Evolutionary conservation across 345 rosid genomes (phyloP).

Genomic region (Mallotus nudiflorus): DNA sequence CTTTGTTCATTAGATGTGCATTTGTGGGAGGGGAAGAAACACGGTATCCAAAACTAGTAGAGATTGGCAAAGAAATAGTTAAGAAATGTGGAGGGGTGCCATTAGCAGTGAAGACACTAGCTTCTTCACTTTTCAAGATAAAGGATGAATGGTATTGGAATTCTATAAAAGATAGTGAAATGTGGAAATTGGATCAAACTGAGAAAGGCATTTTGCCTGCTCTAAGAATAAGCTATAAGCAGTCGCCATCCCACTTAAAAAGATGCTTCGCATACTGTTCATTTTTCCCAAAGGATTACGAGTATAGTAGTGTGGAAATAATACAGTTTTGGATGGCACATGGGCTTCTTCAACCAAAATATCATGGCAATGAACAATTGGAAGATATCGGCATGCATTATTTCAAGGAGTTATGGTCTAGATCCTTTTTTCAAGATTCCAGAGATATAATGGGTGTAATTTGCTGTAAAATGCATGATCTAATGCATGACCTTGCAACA

Average conservation of each 20-base stretch:
- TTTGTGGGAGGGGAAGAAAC: conserved; percentile 16
- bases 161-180: not conserved
- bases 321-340: conserved; percentile 25
- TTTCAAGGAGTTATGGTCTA: not conserved
- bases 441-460: not conserved
- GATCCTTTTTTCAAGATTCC: not conserved
- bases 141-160: not conserved
- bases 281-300: conserved; percentile 23
- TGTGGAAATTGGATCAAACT: conserved; percentile 4
- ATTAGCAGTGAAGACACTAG: conserved; percentile 21
- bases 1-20: conserved; percentile 27
- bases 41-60: not conserved
- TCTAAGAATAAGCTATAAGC: conserved; percentile 17
- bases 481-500: not conserved
- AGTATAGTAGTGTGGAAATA: accelerated
- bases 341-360: conserved; percentile 11
- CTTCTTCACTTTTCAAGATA: conserved; percentile 9
- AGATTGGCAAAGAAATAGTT: conserved; percentile 27
- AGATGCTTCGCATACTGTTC: conserved; percentile 24
- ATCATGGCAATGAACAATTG: not conserved
- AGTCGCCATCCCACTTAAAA: conserved; percentile 2
- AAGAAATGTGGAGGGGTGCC: conserved; percentile 36
- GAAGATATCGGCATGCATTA: conserved; percentile 25
- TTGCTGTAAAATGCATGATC: conserved; percentile 19
- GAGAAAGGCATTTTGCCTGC: conserved; percentile 3